A percentile compares a stretch with the other conserved stretches of the same genome.
Conservation (phyloP, 495 filamentous ascomycete genomes). For the Darksidea phi region DNA sequence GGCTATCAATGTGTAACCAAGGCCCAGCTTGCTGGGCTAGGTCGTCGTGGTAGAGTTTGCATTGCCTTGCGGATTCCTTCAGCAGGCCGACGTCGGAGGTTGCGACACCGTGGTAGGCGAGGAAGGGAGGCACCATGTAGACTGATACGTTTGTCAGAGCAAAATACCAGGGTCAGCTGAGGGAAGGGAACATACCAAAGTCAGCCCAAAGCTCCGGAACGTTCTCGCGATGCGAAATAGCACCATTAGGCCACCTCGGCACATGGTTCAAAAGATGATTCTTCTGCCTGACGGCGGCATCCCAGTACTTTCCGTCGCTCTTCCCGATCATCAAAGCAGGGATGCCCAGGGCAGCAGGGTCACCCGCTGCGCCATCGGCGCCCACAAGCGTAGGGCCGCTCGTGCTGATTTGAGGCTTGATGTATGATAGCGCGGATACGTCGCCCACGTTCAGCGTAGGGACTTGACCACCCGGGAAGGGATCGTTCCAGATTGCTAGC, state of each 20-base stretch:
- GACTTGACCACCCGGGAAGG: constrained; percentile 47
- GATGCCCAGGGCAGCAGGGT: constrained; percentile 52
- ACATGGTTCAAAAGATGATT: constrained; percentile 47
- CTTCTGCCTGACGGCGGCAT: constrained; percentile 32
- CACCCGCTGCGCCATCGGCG: constrained; percentile 23
- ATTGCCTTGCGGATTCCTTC: constrained; percentile 46
- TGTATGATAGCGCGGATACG: constrained; percentile 44
- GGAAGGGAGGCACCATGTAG: constrained; percentile 55
- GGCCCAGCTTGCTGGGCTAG: constrained; percentile 39
- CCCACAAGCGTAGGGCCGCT: constrained; percentile 19
- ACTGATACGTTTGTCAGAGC: constrained; percentile 10
- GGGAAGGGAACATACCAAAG: constrained; percentile 30
- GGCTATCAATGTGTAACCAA: constrained; percentile 56
- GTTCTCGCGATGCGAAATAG: constrained; percentile 52
- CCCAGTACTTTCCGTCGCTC: constrained; percentile 40
- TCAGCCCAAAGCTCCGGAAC: constrained; percentile 53
- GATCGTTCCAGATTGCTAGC: constrained; percentile 46
- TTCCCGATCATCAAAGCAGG: constrained; percentile 49
- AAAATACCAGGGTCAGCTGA: no score
- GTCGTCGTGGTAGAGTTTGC: constrained; percentile 47
- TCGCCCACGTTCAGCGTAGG: constrained; percentile 39
- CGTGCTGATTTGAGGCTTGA: constrained; percentile 21
- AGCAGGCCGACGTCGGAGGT: constrained; percentile 41
- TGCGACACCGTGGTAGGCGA: constrained; percentile 53
- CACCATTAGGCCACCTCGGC: constrained; percentile 51